Base-by-base conservation (phyloP, 2,329 filamentous ascomycete genomes). In the Fusarium transvaalense region DNA sequence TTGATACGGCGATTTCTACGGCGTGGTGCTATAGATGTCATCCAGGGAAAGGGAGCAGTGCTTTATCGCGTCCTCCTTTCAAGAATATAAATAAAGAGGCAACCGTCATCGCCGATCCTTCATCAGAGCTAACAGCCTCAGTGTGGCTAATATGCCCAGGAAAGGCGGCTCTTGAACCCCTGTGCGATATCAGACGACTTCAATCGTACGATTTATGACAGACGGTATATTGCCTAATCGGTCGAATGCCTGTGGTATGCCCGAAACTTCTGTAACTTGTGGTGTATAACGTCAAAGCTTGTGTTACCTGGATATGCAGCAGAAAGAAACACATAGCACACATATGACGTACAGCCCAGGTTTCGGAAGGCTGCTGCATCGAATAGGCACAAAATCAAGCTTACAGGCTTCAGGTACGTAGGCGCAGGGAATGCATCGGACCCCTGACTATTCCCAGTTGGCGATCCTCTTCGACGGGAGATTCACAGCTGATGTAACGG, bases 401-500 rank as follows among this genome's bases (percentile, higher is more conserved):
- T 21, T 25, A 27, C 56, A 45, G 37, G 37, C 41, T 17, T 19
- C 17, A 38, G 38, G 31, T 19, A 35, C 23, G 17, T 27, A 37
- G 34, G 8, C 13, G 32, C 23, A 37, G 35, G 35, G 14, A 21
- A 29, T 10, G 32, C 31, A 25, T 23, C 34, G 9, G 61, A 62
- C 62, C 62, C 57, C 66, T 64, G 62, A 53, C 50, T 53, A 59
- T 56, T 19, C 66, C 63, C 45, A 29, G 47, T 62, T 48, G 53
- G 56, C 50, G 61, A 56, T 66, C 46, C 46, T 51, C 34, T 42
- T 32, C 21, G 47, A 53, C 38, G 37, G 51, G 66, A 69, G 56
- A 69, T 69, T 69, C 66, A 52, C 48, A 37, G 27, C 63, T 53
- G 61, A 50, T 68, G 64, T 50, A 60, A 67, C 64, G 41, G 29